Base-by-base conservation (phyloP, 164 flowering plant genomes). In the Stephania cephalantha region DNA sequence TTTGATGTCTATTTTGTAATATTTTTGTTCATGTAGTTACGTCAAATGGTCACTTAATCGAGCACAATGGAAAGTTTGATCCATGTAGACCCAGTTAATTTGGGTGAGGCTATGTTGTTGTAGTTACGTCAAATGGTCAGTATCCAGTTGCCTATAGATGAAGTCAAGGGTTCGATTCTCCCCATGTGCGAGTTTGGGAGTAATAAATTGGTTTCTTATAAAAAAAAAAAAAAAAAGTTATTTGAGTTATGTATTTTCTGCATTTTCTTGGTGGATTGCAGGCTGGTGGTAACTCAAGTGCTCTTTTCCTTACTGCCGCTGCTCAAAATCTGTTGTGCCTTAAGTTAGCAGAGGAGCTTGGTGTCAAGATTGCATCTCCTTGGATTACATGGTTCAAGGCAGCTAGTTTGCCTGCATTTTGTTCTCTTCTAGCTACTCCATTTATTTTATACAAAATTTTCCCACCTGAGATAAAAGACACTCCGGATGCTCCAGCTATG, bases 301-400 rank as follows among this genome's bases (percentile, higher is more conserved):
- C 96, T 78, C 95, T 94, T 82, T 94, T 91, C 89, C 90, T 94
- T 73, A 94, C 98, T 84, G 98, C 97, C 77, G 98, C 98, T 73
- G 98, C 98, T 78, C 97, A 92, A 89, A 94, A 94, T 75, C 86
- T 94, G 79, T 83, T 94, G 63, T 94, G 98, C 82, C 90, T 94
- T 69, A 90, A 91, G 85, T 81, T 94, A 73, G 98, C 98, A 12
- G 97, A 92, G 87, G 95, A 90, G 77, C 92, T 94, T 81, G 98
- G 98, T 73, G 91, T 94, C 35, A 83, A 77, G 70, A 78, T 92
- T 76, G 80, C 91, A 52, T 88, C 77, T 79, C 98, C 98, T 73
- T 95, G 99, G 99, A 84, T 95, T 78, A 65, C 90, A 73, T 95
- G 99, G 98, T 86, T 90, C 85, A 91, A 85, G 84, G 93, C 89